Evolutionary conservation across 176 grass and related monocot genomes (phyloP).

Genomic region (Guadua angustifolia): DNA sequence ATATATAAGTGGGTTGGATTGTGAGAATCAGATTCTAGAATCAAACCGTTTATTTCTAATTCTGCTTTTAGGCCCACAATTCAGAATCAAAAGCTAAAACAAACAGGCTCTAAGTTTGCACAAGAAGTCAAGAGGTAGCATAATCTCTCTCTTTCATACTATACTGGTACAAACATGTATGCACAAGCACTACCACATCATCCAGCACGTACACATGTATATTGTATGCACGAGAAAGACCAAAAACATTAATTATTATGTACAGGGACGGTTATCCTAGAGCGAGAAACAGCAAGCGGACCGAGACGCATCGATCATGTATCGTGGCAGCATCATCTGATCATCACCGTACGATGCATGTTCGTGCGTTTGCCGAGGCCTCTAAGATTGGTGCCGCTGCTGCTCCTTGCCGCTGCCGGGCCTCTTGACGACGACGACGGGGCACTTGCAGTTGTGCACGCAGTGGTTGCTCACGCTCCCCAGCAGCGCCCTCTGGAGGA

Average conservation of each 20-base stretch:
- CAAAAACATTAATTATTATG: neutral
- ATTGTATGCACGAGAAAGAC: neutral
- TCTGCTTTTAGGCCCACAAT: too few relatives aligned
- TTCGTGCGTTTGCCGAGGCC: too few relatives aligned
- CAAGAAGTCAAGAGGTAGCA: neutral
- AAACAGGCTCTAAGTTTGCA: too few relatives aligned
- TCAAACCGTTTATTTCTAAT: too few relatives aligned
- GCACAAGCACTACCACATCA: neutral
- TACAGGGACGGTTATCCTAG: neutral
- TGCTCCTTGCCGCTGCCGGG: neutral
- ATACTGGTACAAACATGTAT: neutral
- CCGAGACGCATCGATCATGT: too few relatives aligned
- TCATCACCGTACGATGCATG: too few relatives aligned
- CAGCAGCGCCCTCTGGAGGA: slow-evolving; percentile 30
- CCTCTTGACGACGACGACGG: slow-evolving; percentile 27
- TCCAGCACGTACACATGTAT: neutral
- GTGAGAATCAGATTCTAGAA: too few relatives aligned
- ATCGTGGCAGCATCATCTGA: too few relatives aligned
- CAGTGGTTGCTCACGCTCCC: slow-evolving; percentile 29
- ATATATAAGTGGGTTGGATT: too few relatives aligned
- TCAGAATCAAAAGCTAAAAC: too few relatives aligned
- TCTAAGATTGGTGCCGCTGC: too few relatives aligned
- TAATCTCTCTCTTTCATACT: neutral
- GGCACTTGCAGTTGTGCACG: slow-evolving; percentile 28
- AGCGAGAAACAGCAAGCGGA: neutral